phyloP scores from a whole-genome alignment of 1,284 basidiomycete species.

The Trichosporon ovoides region DNA sequence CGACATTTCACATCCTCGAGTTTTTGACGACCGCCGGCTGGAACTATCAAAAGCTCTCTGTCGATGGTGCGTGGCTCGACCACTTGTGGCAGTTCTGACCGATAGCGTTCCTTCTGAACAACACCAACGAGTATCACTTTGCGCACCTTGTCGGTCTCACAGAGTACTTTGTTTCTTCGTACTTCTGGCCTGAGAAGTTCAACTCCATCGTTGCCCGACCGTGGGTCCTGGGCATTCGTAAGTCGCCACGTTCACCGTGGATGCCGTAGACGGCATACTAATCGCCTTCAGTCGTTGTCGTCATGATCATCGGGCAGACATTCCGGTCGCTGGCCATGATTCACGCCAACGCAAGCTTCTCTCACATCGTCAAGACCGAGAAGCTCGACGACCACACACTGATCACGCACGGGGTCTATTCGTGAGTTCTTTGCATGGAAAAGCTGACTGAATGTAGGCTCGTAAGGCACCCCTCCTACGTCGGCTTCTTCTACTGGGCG shows the following conservation, averaged over 20 bases:
- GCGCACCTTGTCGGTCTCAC: slow-evolving; percentile 72
- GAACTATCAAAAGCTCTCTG: slow-evolving; percentile 85
- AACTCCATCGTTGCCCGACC: slow-evolving; percentile 14
- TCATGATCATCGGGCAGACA: slow-evolving; percentile 67
- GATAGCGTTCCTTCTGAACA: slow-evolving; percentile 88
- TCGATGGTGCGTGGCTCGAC: slow-evolving; percentile 68
- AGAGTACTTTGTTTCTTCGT: slow-evolving; percentile 72
- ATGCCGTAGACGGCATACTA: background rate
- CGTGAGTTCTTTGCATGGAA: slow-evolving; percentile 52
- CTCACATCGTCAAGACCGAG: slow-evolving; percentile 67
- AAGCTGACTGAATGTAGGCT: slow-evolving; percentile 55
- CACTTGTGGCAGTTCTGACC: background rate
- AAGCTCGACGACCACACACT: slow-evolving; percentile 71
- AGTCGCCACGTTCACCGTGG: background rate
- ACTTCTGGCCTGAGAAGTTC: slow-evolving; percentile 53
- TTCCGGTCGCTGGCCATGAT: slow-evolving; percentile 90
- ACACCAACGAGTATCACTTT: slow-evolving; percentile 76
- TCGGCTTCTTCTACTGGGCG: slow-evolving; percentile 98
- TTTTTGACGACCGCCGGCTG: slow-evolving; percentile 93
- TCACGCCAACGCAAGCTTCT: slow-evolving; percentile 87
- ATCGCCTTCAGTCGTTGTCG: slow-evolving; percentile 20
- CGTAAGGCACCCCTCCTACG: slow-evolving; percentile 92
- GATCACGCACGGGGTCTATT: slow-evolving; percentile 79
- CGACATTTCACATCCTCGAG: slow-evolving; percentile 86
- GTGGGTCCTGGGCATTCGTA: slow-evolving; percentile 47